Percentiles rank a stretch among this genome's conserved stretches.
phyloP scores from a whole-genome alignment of 2,329 filamentous ascomycete species.

The Acarospora socialis region DNA sequence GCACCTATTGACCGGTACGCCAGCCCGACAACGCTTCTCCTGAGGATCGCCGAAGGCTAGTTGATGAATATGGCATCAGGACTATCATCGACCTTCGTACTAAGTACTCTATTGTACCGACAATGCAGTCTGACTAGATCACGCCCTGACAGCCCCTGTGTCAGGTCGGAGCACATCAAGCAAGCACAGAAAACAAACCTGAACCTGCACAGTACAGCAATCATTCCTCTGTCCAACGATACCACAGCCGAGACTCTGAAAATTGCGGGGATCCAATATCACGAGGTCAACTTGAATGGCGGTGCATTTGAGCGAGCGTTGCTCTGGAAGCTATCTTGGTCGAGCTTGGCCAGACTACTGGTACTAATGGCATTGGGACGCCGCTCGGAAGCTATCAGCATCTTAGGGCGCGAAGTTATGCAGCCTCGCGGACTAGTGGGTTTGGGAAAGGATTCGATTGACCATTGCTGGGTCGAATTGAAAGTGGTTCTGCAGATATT shows the following conservation, averaged over 20 bases:
- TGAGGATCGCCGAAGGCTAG: constrained; percentile 46
- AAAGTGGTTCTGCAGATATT: constrained; percentile 55
- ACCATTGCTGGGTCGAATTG: constrained; percentile 51
- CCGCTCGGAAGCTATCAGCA: constrained; percentile 51
- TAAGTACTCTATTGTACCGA: constrained; percentile 39
- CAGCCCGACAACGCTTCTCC: constrained; percentile 54
- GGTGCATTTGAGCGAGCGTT: constrained; percentile 54
- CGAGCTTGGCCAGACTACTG: constrained; percentile 41
- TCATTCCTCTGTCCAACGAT: constrained; percentile 33
- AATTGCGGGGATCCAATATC: constrained; percentile 50
- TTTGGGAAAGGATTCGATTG: constrained; percentile 54
- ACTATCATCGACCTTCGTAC: constrained; percentile 70
- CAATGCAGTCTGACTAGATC: constrained; percentile 9
- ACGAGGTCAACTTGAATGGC: constrained; percentile 61
- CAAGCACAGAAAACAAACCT: constrained; percentile 48
- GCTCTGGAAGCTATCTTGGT: constrained; percentile 53
- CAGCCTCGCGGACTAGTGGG: constrained; percentile 55
- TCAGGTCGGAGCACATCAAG: constrained; percentile 57
- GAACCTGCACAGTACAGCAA: constrained; percentile 30
- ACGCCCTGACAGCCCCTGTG: constrained; percentile 4
- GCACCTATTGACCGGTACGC: too few species aligned
- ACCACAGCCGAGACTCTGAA: constrained; percentile 41
- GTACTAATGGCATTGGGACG: constrained; percentile 51
- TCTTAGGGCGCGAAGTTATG: constrained; percentile 60
- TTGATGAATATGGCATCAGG: constrained; percentile 46